Conservation (phyloP, 2,329 filamentous ascomycete species). For the Calonectria montana region DNA sequence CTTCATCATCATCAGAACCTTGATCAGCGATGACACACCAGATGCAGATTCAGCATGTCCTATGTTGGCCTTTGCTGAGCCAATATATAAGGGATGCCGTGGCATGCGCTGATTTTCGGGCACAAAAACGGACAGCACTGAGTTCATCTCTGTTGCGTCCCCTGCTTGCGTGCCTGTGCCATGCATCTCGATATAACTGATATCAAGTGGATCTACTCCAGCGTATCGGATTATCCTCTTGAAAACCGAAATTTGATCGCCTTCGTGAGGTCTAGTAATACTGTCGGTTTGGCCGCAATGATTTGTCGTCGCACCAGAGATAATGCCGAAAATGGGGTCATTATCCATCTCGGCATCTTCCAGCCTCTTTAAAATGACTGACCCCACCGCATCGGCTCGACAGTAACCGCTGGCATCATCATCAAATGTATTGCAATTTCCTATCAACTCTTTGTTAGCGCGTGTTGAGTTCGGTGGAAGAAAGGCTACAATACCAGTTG, state of each 20-base stretch:
- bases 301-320: slow-evolving; percentile 35
- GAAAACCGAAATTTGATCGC: slow-evolving; percentile 79
- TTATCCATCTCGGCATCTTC: slow-evolving; percentile 34
- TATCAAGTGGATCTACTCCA: slow-evolving; percentile 79
- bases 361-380: slow-evolving; percentile 78
- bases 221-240: slow-evolving; percentile 77
- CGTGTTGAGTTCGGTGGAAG: not conserved
- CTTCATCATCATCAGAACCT: slow-evolving; percentile 74
- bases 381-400: slow-evolving; percentile 80
- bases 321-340: slow-evolving; percentile 37
- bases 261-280: slow-evolving; percentile 85
- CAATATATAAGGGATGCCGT: slow-evolving; percentile 66
- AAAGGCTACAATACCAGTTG: slow-evolving; percentile 25
- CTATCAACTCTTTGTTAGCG: not conserved
- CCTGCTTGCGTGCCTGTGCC: slow-evolving; percentile 89
- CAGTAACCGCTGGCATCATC: slow-evolving; percentile 86
- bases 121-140: slow-evolving; percentile 70
- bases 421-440: slow-evolving; percentile 75
- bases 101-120: slow-evolving; percentile 58
- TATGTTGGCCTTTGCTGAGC: slow-evolving; percentile 73
- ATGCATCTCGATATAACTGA: slow-evolving; percentile 91
- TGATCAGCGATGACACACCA: slow-evolving; percentile 71
- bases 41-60: slow-evolving; percentile 73
- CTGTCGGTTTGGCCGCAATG: slow-evolving; percentile 68
- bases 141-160: slow-evolving; percentile 84